Evolutionary conservation across 2,329 filamentous ascomycete genomes (phyloP), one percentile per base, ranked within the genome.

Genomic region (Tolypocladium endophyticum): DNA sequence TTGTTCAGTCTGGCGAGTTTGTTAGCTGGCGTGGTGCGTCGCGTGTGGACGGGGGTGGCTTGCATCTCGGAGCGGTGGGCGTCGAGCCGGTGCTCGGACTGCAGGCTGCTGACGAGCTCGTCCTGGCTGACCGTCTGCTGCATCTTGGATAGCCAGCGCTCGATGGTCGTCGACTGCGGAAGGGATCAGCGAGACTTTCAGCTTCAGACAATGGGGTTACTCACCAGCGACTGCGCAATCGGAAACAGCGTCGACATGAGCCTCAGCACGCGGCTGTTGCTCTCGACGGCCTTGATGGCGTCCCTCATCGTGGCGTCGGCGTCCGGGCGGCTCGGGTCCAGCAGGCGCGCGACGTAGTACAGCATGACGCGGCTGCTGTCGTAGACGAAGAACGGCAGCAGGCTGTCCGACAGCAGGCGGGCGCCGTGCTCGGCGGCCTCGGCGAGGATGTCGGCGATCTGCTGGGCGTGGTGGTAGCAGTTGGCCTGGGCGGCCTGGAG

Each of bases 311-410:
- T 72, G 8, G 67, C 66, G 36, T 71, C 67, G 11, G 73, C 73
- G 59, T 74, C 73, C 1, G 69, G 63, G 18, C 71, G 65, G 38
- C 61, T 69, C 1, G 73, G 69, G 35, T 76, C 75, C 7, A 78
- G 67, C 8, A 79, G 64, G 20, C 76, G 72, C 4, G 75, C 76
- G n/a, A 78, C 70, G 59, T 78, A 78, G 64, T 79, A 79, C 1
- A 79, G 64, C 74, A 79, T 78, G 43, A 78, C 74, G 5, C 77
- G 71, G 56, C 74, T 78, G 62, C 76, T 78, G 58, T 79, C 77
- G 63, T 78, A 79, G 1, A 75, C 72, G 60, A 79, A 79, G 20
- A 76, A 77, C 1, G 77, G 77, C 36, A 78, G 69, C 65, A 78
- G 67, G 53, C 74, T 76, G 54, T 79, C 77, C 0, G 76, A 75